Base-by-base conservation (phyloP, 2,329 filamentous ascomycete species). In the Neoarthrinium moseri region DNA sequence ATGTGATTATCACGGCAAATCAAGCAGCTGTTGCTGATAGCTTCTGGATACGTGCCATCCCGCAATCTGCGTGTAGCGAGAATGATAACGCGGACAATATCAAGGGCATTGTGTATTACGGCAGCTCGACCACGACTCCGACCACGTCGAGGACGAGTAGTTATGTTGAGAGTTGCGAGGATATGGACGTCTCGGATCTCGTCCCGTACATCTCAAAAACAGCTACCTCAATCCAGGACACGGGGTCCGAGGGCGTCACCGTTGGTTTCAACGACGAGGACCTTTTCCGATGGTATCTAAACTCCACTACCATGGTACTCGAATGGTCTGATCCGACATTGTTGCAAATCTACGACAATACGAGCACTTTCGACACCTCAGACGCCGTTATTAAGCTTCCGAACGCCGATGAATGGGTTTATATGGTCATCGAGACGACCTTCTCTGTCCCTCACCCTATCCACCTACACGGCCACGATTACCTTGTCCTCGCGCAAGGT, bases 1-100 rank as follows among this genome's bases (percentile, higher is more conserved):
- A 77, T 50, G 53, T 78, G 5, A 59, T 78, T 20, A 64, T 78
- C 7, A 61, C 61, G 6, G 73, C 71, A 5, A 56, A 73, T 44
- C 62, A 69, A 35, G 53, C 51, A 5, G 49, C 50, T 1, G 46
- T 54, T 8, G 59, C 61, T 2, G 58, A 61, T 13, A 60, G 67
- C 55, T 79, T 75, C 55, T 79, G 74, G 73, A 64, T 81, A 45
- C 67, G 76, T 1, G 68, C 71, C 3, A 66, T 70, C 3, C 70
- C 70, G 0, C 67, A 74, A 50, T 37, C 51, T 0, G 59, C 60
- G 2, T 79, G 75, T 53, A 68, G 64, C 1, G 53, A 60, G 3
- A 75, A 72, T 33, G 57, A 56, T 21, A 70, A 60, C 24, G 45
- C 58, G 0, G 60, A 68, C 36, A 70, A 74, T 50, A 75, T 78